A percentile compares a stretch with the other conserved stretches of the same genome.
phyloP scores from a whole-genome alignment of 306 rosid genomes.

The Lagenaria siceraria region DNA sequence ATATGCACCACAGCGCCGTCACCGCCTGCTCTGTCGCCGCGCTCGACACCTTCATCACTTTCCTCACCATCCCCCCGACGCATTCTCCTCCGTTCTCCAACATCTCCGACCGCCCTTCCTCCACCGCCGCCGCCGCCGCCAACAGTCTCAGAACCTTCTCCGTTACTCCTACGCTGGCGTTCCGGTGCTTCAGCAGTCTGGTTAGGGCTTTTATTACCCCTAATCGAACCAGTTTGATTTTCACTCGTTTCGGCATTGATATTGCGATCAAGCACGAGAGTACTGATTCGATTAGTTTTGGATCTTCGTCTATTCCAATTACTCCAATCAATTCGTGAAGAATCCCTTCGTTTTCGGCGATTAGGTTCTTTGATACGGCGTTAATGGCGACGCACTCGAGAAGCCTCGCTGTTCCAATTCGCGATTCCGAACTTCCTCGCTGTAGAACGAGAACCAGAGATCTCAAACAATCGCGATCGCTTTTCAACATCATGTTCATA shows the following conservation, averaged over 20 bases:
- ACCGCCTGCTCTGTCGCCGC: constrained; percentile 76
- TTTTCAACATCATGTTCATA: constrained; percentile 23
- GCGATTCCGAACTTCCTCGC: constrained; percentile 35
- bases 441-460: constrained; percentile 43
- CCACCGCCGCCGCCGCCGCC: constrained; percentile 55
- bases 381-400: constrained; percentile 36
- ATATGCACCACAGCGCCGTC: constrained; percentile 73
- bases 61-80: constrained; percentile 47
- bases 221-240: constrained; percentile 27
- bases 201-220: constrained; percentile 41
- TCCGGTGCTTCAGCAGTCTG: constrained; percentile 26
- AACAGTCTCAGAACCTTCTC: constrained; percentile 56
- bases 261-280: constrained; percentile 44
- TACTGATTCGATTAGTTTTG: constrained; percentile 33
- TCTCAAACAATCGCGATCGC: constrained; percentile 21
- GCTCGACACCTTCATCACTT: constrained; percentile 53
- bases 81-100: constrained; percentile 35
- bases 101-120: constrained; percentile 58
- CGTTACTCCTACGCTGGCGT: constrained; percentile 17
- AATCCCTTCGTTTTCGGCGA: constrained; percentile 50
- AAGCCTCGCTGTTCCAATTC: constrained; percentile 37
- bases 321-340: constrained; percentile 31
- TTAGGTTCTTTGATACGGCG: constrained; percentile 41
- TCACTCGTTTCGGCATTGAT: constrained; percentile 39
- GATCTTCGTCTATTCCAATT: constrained; percentile 33